Evolutionary conservation across 78 protist genomes (phyloP).

Genomic region (Dictyostelium citrinum): DNA sequence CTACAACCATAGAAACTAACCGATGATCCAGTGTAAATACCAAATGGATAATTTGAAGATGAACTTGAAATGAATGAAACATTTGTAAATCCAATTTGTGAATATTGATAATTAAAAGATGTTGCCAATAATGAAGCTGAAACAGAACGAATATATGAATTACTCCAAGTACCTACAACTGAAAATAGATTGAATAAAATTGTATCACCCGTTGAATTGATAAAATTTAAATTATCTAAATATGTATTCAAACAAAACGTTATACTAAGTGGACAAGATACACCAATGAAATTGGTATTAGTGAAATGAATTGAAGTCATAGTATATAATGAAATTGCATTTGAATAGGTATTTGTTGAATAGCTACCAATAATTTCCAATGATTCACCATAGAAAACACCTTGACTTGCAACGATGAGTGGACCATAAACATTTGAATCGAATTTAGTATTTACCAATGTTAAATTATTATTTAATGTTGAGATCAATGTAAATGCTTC

Average conservation of each 20-base stretch:
- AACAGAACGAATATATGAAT: not conserved
- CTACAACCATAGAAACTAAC: not conserved
- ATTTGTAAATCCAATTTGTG: not conserved
- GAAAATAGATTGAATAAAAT: not conserved
- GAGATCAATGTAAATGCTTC: not conserved
- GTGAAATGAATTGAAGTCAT: not conserved
- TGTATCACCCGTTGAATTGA: not conserved
- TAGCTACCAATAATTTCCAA: not conserved
- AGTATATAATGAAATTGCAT: not conserved
- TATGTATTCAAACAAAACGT: not conserved
- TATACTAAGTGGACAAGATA: not conserved
- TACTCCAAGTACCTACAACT: not conserved
- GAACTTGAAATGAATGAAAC: not conserved
- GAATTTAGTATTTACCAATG: not conserved
- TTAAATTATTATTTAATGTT: not conserved
- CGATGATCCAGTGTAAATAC: not conserved
- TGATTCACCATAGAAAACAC: not conserved
- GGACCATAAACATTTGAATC: not conserved
- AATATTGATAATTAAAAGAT: not conserved
- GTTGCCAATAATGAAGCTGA: not conserved
- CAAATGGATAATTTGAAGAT: constrained; percentile 1
- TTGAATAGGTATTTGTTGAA: not conserved
- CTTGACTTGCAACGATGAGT: not conserved
- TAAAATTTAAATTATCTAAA: not conserved
- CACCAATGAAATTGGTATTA: not conserved